A percentile compares a stretch with the other conserved stretches of the same genome.
These are phyloP conservation scores for Colletotrichum sojae DNA, from an alignment of 2,329 filamentous ascomycete genomes.

Conservation along the genomic window DNA sequence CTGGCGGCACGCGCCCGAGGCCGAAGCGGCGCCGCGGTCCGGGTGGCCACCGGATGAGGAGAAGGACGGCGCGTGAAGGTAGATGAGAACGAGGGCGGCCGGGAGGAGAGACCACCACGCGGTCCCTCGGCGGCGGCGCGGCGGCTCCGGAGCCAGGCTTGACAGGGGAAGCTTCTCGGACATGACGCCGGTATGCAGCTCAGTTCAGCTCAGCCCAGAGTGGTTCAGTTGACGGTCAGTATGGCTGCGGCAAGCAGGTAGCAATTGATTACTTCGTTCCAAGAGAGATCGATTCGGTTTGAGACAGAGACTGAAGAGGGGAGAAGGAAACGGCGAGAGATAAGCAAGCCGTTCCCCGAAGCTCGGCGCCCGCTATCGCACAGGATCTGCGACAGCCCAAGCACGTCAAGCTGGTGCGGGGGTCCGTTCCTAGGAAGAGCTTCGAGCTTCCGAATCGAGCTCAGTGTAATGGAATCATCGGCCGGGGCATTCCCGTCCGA, in stretches of 20 bases:
- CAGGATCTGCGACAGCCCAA: not conserved
- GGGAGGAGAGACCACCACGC: conserved; percentile 40
- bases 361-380: conserved; percentile 34
- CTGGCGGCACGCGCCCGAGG: conserved; percentile 48
- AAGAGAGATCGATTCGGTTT: not conserved
- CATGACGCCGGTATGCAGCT: conserved; percentile 9
- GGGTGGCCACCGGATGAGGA: conserved; percentile 1
- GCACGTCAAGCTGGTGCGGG: conserved; percentile 24
- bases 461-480: conserved; percentile 7
- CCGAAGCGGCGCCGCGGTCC: conserved; percentile 1
- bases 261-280: too few relatives aligned
- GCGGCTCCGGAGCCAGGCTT: conserved; percentile 22
- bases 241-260: too few relatives aligned
- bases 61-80: conserved; percentile 34
- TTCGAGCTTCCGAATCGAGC: conserved; percentile 30
- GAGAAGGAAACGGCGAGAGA: not conserved
- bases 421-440: not conserved
- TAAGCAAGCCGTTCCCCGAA: not conserved
- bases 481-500: not conserved
- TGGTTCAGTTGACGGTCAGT: not conserved
- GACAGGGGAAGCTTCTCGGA: conserved; percentile 36
- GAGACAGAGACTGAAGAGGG: not conserved
- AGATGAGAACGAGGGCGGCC: conserved; percentile 31
- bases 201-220: not conserved
- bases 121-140: conserved; percentile 17